A percentile compares a stretch with the other conserved stretches of the same genome.
phyloP scores from a whole-genome alignment of 164 flowering plant species.

The Magnolia changhungtana region DNA sequence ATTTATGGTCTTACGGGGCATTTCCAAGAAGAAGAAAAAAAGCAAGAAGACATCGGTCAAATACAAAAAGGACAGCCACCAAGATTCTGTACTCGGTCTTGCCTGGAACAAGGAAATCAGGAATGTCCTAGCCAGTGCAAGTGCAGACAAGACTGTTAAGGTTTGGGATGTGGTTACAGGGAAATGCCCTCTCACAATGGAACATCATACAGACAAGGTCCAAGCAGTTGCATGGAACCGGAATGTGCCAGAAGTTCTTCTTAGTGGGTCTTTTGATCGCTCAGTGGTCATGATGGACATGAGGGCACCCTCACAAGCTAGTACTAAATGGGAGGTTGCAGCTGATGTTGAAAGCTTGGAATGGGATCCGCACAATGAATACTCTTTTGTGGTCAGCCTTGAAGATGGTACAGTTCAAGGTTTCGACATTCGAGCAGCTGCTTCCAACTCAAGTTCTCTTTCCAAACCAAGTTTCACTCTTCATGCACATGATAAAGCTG shows the following conservation, averaged over 20 bases:
- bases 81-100: conserved; percentile 85
- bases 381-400: conserved; percentile 87
- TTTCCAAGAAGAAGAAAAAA: conserved; percentile 47
- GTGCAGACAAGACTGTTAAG: conserved; percentile 86
- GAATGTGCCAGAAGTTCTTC: conserved; percentile 62
- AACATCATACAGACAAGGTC: conserved; percentile 90
- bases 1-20: conserved; percentile 63
- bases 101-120: conserved; percentile 96
- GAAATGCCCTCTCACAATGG: conserved; percentile 68
- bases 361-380: conserved; percentile 88
- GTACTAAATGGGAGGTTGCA: conserved; percentile 68
- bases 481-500: conserved; percentile 97
- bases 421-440: conserved; percentile 73
- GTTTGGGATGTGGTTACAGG: conserved; percentile 87
- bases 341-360: conserved; percentile 92
- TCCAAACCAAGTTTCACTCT: conserved; percentile 68
- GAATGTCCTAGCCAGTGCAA: conserved; percentile 92
- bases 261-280: conserved; percentile 96
- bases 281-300: conserved; percentile 78
- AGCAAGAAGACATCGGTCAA: conserved; percentile 62
- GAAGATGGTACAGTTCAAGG: conserved; percentile 83
- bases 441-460: conserved; percentile 43
- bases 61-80: conserved; percentile 79
- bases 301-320: conserved; percentile 61
- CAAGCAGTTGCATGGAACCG: conserved; percentile 93